A percentile compares a stretch with the other conserved stretches of the same genome.
These are phyloP conservation scores for Jimgerdemannia flammicorona DNA, from an alignment of 192 early-diverging fungal genomes.

Conservation along the genomic window DNA sequence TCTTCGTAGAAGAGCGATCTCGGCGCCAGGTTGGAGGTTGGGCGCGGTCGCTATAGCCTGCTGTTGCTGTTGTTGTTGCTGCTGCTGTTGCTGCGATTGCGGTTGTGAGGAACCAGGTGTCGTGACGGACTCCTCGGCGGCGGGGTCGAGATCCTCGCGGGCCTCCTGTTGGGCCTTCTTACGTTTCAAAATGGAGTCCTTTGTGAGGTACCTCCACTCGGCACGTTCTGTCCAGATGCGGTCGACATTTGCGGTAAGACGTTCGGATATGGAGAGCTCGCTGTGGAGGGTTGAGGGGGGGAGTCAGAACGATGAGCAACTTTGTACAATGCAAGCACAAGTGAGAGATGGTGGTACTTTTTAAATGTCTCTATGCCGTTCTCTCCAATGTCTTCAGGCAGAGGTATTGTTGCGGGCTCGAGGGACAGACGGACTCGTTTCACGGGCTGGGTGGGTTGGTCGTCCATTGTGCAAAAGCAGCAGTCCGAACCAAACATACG, in stretches of 20 bases:
- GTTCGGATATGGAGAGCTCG: constrained; percentile 22
- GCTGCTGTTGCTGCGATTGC: background rate
- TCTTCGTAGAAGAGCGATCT: constrained; percentile 24
- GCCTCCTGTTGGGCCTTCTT: background rate
- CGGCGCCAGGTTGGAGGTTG: constrained; percentile 8
- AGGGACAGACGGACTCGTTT: constrained; percentile 31
- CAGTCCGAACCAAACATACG: too few relatives aligned
- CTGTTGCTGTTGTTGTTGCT: background rate
- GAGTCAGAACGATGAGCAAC: background rate
- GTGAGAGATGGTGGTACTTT: constrained; percentile 9
- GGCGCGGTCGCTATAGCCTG: background rate
- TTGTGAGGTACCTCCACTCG: constrained; percentile 31
- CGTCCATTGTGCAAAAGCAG: background rate
- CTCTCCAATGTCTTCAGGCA: constrained; percentile 24
- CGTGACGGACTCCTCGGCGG: background rate
- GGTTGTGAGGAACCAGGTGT: background rate
- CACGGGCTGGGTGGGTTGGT: background rate
- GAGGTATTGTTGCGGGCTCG: constrained; percentile 20
- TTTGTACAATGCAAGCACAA: background rate
- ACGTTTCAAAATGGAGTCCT: constrained; percentile 11
- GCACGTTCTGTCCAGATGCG: constrained; percentile 34
- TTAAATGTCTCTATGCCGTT: constrained; percentile 27
- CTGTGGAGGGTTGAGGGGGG: background rate
- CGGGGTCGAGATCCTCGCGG: background rate
- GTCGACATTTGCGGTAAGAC: constrained; percentile 33